phyloP scores from a whole-genome alignment of 2,329 filamentous ascomycete species.

The Diplodia mutila region DNA sequence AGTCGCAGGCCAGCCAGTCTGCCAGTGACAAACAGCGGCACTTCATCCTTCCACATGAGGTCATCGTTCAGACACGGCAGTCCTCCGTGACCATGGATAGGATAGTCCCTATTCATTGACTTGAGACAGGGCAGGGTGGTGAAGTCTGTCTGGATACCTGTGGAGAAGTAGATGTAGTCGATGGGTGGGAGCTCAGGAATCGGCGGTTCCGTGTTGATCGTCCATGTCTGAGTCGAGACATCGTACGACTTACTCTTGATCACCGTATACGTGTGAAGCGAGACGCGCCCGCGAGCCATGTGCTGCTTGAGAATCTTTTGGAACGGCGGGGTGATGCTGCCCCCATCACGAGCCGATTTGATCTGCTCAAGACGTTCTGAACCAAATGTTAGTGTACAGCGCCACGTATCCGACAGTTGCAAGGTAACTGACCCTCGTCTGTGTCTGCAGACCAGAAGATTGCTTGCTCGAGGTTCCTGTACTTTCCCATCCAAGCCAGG shows the following conservation, averaged over 20 bases:
- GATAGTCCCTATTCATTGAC: slow-evolving; percentile 62
- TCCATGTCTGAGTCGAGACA: slow-evolving; percentile 52
- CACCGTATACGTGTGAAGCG: slow-evolving; percentile 61
- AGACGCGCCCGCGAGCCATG: slow-evolving; percentile 55
- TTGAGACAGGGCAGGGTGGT: slow-evolving; percentile 63
- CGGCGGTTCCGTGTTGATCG: slow-evolving; percentile 57
- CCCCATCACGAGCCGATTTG: slow-evolving; percentile 68
- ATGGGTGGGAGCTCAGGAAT: slow-evolving; percentile 54
- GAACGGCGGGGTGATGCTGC: slow-evolving; percentile 74
- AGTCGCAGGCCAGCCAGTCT: slow-evolving; percentile 68
- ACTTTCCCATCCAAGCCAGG: slow-evolving; percentile 80
- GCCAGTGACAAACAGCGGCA: slow-evolving; percentile 74
- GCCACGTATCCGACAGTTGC: too few species aligned
- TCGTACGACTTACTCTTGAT: slow-evolving; percentile 60
- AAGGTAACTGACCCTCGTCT: slow-evolving; percentile 54
- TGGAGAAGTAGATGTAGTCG: slow-evolving; percentile 77
- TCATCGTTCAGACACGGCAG: slow-evolving; percentile 76
- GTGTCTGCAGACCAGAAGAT: slow-evolving; percentile 77
- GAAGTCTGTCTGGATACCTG: slow-evolving; percentile 69
- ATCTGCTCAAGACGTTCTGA: slow-evolving; percentile 68
- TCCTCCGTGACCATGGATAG: slow-evolving; percentile 65
- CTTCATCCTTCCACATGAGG: slow-evolving; percentile 72
- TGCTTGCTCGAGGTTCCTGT: slow-evolving; percentile 75
- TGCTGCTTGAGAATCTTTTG: slow-evolving; percentile 69
- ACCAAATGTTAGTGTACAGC: not conserved